Evolutionary conservation across 805 yeast genomes (phyloP), one percentile per base, ranked within the genome.

Genomic region (Candida andamanensis): DNA sequence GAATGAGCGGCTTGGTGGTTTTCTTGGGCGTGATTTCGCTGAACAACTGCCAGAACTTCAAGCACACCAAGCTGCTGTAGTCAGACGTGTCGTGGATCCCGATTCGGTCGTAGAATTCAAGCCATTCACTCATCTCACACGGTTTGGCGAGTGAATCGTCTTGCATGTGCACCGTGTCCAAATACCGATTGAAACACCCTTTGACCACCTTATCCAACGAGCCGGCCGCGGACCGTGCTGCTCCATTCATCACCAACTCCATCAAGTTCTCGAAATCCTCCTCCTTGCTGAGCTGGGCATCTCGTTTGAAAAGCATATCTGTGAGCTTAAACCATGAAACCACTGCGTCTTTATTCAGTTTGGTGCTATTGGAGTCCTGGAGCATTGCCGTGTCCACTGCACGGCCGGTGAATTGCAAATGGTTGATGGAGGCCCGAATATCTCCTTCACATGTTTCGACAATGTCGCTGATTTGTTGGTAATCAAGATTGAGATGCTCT

Each of bases 351-450:
- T 82, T 85, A 24, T 62, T 54, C 28, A 11, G 29, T 21, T 21
- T 34, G 11, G 22, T 11, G n/a, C 15, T 18, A 6, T 11, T 15
- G 4, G 15, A 12, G 15, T 12, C 18, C 2, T 17, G 33, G 7
- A 17, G 10, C 5, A 17, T 16, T 14, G 37, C 21, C 4, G n/a
- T 14, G 12, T 39, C 44, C 9, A 41, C n/a, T 33, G 42, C 44
- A 15, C 54, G 36, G 8, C 48, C 47, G 29, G 61, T 58, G 49
- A 90, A 89, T 45, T 90, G 97, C 23, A 90, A 52, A 45, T 79
- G 74, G 49, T 90, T 90, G 24, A 90, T 65, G 54, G 95, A 82
- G 17, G 86, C 84, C 44, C 98, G 64, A 13, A 92, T 67, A 58
- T 90, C 98, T 24, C 85, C 85, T 41, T 84, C 86, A 22, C 87